phyloP scores from a whole-genome alignment of 768 basidiomycete species.

The Pleurotus citrinopileatus region DNA sequence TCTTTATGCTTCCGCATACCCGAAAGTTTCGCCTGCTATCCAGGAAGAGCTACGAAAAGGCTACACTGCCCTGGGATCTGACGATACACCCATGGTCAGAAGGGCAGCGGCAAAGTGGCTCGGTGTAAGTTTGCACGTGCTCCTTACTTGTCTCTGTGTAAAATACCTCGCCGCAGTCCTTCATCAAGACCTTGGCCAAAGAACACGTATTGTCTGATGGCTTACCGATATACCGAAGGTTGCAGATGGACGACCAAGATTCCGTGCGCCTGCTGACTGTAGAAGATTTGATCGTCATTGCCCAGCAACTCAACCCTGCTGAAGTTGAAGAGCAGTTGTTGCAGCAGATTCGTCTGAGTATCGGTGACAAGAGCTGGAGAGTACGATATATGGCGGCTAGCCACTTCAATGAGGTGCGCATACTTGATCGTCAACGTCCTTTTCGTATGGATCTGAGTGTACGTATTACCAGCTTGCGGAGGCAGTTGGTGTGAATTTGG shows the following conservation, averaged over 20 bases:
- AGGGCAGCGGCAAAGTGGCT: conserved; percentile 96
- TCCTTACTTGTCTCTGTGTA: conserved; percentile 7
- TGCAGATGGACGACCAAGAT: conserved; percentile 96
- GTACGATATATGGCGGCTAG: conserved; percentile 98
- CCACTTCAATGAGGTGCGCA: conserved; percentile 87
- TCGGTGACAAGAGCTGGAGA: conserved; percentile 96
- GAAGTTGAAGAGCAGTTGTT: conserved; percentile 91
- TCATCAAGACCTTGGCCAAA: conserved; percentile 77
- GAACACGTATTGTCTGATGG: conserved; percentile 83
- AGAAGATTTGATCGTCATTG: conserved; percentile 92
- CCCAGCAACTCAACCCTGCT: conserved; percentile 76
- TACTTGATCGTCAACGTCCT: background rate
- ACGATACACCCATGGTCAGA: conserved; percentile 99
- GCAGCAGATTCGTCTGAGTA: conserved; percentile 83
- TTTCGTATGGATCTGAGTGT: background rate
- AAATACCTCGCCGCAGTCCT: conserved; percentile 46
- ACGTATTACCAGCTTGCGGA: conserved; percentile 81
- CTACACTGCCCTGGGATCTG: conserved; percentile 77
- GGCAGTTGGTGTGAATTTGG: conserved; percentile 84
- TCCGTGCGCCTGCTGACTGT: conserved; percentile 95
- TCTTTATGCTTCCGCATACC: conserved; percentile 87
- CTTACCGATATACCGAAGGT: conserved; percentile 88
- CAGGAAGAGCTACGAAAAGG: conserved; percentile 89
- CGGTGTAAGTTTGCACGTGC: conserved; percentile 80
- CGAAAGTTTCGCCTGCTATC: conserved; percentile 64